A percentile compares a stretch with the other conserved stretches of the same genome.
Conservation (phyloP, 306 rosid species). For the Vigna radiata region DNA sequence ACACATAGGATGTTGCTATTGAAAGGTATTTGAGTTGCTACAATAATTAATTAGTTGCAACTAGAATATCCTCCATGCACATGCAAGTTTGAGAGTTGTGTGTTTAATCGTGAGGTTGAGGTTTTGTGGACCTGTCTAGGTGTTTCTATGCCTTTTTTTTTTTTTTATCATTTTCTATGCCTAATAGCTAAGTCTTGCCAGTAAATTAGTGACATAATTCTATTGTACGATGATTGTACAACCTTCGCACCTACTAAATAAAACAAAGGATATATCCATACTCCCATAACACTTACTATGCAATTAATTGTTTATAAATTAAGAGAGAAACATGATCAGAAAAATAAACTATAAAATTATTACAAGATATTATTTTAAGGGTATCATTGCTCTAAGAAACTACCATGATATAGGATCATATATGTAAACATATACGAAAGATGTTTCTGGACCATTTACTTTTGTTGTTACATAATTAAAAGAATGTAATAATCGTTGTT, state of each 20-base stretch:
- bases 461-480: neutral
- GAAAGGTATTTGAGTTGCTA: conserved; percentile 31
- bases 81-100: conserved; percentile 32
- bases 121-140: conserved; percentile 14
- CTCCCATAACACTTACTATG: neutral
- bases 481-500: no score
- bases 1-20: no score
- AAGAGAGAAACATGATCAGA: neutral
- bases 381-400: neutral
- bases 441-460: conserved; percentile 23
- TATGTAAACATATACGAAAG: neutral
- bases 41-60: conserved; percentile 45
- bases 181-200: conserved; percentile 37
- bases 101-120: conserved; percentile 15
- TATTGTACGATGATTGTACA: conserved; percentile 33
- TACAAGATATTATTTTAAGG: neutral
- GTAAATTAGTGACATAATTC: conserved; percentile 40
- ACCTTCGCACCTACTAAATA: conserved; percentile 12
- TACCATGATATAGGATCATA: neutral
- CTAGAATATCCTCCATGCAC: conserved; percentile 42
- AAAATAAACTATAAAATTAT: neutral
- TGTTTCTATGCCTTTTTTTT: neutral
- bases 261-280: neutral
- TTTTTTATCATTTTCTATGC: neutral
- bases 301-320: neutral